Evolutionary conservation across 2,329 filamentous ascomycete genomes (phyloP).

Genomic region (Ascochyta koolunga): DNA sequence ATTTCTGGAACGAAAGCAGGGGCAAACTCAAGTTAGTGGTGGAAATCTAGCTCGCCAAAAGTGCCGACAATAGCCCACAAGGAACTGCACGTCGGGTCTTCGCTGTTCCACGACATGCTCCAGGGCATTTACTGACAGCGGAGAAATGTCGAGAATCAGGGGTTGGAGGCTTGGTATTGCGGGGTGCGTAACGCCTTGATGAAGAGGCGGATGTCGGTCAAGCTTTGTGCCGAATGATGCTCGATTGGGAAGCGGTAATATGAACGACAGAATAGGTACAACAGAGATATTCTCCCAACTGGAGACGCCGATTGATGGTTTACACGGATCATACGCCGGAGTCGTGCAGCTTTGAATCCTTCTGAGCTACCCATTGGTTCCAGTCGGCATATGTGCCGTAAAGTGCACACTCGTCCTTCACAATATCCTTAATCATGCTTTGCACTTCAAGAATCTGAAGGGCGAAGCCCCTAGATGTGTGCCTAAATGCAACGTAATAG

Average conservation of each 20-base stretch:
- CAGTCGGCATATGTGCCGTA: constrained; percentile 29
- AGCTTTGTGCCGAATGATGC: not conserved
- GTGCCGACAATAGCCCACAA: not conserved
- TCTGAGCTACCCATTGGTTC: constrained; percentile 25
- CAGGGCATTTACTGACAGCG: not conserved
- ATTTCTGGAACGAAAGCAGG: not conserved
- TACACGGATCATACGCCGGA: constrained; percentile 22
- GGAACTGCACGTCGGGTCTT: not conserved
- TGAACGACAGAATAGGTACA: not conserved
- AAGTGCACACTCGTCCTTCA: constrained; percentile 23
- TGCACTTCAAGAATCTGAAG: constrained; percentile 59
- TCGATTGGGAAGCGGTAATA: not conserved
- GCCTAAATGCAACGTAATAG: constrained; percentile 26
- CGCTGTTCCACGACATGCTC: not conserved
- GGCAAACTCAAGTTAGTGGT: not conserved
- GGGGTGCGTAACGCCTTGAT: not conserved
- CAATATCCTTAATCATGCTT: constrained; percentile 18
- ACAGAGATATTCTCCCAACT: not conserved
- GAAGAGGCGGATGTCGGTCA: not conserved
- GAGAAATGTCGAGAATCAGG: constrained; percentile 7
- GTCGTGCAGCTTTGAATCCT: constrained; percentile 27
- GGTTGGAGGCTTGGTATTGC: constrained; percentile 6
- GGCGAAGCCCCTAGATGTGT: constrained; percentile 63
- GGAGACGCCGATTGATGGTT: not conserved
- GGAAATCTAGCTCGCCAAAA: not conserved